Evolutionary conservation across 1,139 yeast genomes (phyloP).

Genomic region (Yamadazyma songkhlaensis): DNA sequence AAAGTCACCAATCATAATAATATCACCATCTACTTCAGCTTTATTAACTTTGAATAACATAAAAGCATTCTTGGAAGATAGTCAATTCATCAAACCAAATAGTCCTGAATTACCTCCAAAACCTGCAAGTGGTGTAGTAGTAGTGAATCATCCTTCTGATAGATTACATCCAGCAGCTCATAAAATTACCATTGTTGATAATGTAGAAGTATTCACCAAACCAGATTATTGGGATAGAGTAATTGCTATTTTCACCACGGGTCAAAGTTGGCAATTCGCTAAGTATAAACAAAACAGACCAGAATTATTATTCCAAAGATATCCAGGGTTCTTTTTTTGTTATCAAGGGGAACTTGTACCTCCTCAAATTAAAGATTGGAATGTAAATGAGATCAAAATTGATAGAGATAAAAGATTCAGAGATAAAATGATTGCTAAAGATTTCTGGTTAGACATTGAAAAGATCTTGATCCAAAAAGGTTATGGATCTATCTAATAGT

Average conservation of each 20-base stretch:
- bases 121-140: constrained; percentile 43
- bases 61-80: constrained; percentile 77
- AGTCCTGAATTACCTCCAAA: constrained; percentile 29
- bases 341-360: constrained; percentile 83
- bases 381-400: constrained; percentile 70
- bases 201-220: constrained; percentile 82
- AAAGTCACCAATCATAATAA: constrained; percentile 86
- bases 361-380: constrained; percentile 76
- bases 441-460: constrained; percentile 78
- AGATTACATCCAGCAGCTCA: constrained; percentile 52
- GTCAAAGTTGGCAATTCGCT: constrained; percentile 96
- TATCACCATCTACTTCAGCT: constrained; percentile 95
- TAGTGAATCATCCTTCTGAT: constrained; percentile 56
- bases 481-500: constrained; percentile 23
- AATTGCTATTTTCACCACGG: constrained; percentile 92
- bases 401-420: constrained; percentile 85
- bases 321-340: constrained; percentile 77
- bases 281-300: constrained; percentile 85
- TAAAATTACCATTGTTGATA: constrained; percentile 78
- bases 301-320: constrained; percentile 72
- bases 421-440: constrained; percentile 82
- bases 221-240: constrained; percentile 98
- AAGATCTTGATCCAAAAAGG: constrained; percentile 51
- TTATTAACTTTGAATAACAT: constrained; percentile 77
- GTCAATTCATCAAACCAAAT: constrained; percentile 63